Base-by-base conservation (phyloP, 2,329 filamentous ascomycete species). In the Aspergillus sp. region DNA sequence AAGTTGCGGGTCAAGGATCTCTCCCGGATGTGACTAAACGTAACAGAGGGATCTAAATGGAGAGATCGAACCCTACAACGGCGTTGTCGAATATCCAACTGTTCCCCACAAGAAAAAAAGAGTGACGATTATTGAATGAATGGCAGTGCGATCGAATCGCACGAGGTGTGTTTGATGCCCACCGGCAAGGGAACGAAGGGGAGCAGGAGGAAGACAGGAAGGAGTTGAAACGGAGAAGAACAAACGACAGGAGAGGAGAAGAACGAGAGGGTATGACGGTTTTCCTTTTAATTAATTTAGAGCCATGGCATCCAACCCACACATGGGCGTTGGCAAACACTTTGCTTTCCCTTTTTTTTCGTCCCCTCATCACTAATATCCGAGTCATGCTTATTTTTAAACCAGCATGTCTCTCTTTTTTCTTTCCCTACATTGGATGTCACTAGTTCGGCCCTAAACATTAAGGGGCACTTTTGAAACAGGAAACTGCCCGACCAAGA, bases 101-200 rank as follows among this genome's bases (percentile, higher is more conserved):
- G 6, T 19, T n/a, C 13, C 50, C 9, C 28, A 41, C 55, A 52
- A 54, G 13, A 64, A 25, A 8, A 71, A 67, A 67, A 59, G 63
- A 64, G 57, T 59, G 61, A 66, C 68, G 65, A 58, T 38, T 62
- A 21, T 41, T 30, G 28, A 70, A 72, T 49, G 71, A 72, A 64
- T 64, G 71, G 67, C 71, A 59, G 66, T 70, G 72, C 70, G 63
- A 69, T 52, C 48, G 21, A 63, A 50, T 55, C 68, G 67, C 72
- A 73, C 71, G 63, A 62, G 60, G 64, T 60, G 57, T 60, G 49
- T 41, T 52, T 48, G 58, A 60, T 32, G 60, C 52, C 60, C 64
- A 60, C 58, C 58, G 62, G 59, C 28, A 56, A 54, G 58, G 32
- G 32, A 36, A 36, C 32, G 32, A 61, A 63, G 58, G 55, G 47